These are phyloP conservation scores for Pythium apleroticum DNA, from an alignment of 352 stramenopile species.

Conservation along the genomic window DNA sequence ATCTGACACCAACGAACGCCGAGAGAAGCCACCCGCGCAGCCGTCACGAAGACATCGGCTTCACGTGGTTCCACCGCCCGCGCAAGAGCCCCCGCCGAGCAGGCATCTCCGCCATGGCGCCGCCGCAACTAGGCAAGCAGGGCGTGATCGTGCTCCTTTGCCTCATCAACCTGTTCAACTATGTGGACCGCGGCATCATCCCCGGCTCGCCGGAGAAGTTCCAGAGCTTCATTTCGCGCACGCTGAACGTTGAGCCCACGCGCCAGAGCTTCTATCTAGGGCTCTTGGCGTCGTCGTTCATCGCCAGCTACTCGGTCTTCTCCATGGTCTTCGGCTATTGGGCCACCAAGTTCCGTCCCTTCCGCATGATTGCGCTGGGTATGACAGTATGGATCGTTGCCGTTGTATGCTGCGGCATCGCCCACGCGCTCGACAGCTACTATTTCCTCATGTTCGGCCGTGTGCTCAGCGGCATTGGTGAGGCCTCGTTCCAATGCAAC, in stretches of 20 bases:
- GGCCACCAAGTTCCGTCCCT: constrained; percentile 85
- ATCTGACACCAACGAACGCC: neutral
- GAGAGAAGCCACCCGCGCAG: neutral
- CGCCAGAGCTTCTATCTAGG: constrained; percentile 83
- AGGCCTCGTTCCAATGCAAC: constrained; percentile 93
- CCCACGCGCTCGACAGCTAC: constrained; percentile 82
- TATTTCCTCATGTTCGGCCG: constrained; percentile 86
- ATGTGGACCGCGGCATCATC: constrained; percentile 95
- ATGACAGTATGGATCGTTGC: constrained; percentile 90
- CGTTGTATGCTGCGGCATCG: constrained; percentile 83
- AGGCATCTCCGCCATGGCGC: constrained; percentile 6
- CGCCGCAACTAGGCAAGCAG: constrained; percentile 22
- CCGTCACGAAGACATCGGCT: constrained; percentile 11
- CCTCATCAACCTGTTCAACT: constrained; percentile 93
- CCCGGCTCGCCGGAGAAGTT: constrained; percentile 91
- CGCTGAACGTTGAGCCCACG: constrained; percentile 58
- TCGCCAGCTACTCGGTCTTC: constrained; percentile 91
- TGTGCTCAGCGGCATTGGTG: constrained; percentile 86
- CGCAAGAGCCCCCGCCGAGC: neutral
- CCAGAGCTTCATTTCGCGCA: constrained; percentile 88
- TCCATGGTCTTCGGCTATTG: constrained; percentile 92
- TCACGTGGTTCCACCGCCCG: constrained; percentile 24
- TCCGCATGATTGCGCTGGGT: constrained; percentile 88
- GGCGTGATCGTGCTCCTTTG: constrained; percentile 83
- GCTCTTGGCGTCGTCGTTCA: constrained; percentile 92